Evolutionary conservation across 257 asterid genomes (phyloP), one percentile per base, ranked within the genome.

Genomic region (Capsicum chinense): DNA sequence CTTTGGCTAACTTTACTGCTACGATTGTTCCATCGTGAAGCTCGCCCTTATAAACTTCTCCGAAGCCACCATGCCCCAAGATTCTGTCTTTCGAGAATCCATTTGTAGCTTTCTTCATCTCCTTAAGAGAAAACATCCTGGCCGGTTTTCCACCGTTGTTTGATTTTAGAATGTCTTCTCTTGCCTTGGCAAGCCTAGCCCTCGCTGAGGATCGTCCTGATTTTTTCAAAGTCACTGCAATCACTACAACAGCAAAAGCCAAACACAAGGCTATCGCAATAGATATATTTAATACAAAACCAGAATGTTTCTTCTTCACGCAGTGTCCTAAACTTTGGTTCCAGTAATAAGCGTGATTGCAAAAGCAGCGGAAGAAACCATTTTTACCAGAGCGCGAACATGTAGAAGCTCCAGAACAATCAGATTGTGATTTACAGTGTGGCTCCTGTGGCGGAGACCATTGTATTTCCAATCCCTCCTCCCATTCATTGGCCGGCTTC

Each of bases 361-460:
- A 89, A 50, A 87, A 80, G 60, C 92, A 89, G 47, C 54, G 85
- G 68, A 56, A 81, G 58, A 26, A 21, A 5, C 85, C 80, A 1
- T 39, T 73, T 73, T 83, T 83, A 35, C 56, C 81, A 35, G 70
- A 44, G 26, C 84, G 69, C 50, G 86, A 87, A 80, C 90, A 89
- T 9, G 84, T 84, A 7, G 92, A 87, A 82, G 86, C 79, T 14
- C 83, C 87, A 12, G 76, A 67, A 84, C 92, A 89, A 82, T 89
- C 89, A n/a, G 70, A 57, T 67, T 89, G 89, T 67, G 85, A 73
- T 83, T n/a, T 86, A 73, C 92, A 89, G 79, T 13, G 78, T 44
- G 89, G 92, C 54, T 89, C 92, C 11, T 88, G 87, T n/a, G 92
- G 92, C 42, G 88, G 87, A 44, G 89, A 69, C 92, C 92, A 89